A percentile compares a stretch with the other conserved stretches of the same genome.
These are phyloP conservation scores for Guyanaporus albipodus DNA, from an alignment of 768 basidiomycete species.

Conservation along the genomic window DNA sequence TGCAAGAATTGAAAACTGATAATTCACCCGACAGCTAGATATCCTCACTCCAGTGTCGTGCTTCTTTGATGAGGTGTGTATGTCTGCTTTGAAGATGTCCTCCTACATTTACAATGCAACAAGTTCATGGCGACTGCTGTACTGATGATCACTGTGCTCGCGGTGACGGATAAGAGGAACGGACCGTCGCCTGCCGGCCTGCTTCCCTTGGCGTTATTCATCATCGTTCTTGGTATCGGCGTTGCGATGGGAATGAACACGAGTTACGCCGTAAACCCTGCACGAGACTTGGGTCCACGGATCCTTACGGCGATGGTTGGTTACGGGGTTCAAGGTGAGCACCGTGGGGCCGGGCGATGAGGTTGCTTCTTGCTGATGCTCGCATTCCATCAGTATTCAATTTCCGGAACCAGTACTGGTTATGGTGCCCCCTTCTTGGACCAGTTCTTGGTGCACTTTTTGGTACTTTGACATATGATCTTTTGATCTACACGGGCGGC, in stretches of 20 bases:
- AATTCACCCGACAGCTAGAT: too few relatives aligned
- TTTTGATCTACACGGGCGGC: constrained; percentile 47
- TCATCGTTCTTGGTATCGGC: constrained; percentile 53
- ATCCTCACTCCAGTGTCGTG: constrained; percentile 37
- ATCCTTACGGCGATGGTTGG: constrained; percentile 62
- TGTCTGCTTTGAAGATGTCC: background rate
- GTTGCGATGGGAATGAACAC: constrained; percentile 57
- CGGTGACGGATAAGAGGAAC: constrained; percentile 50
- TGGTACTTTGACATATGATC: constrained; percentile 54
- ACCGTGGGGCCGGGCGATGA: background rate
- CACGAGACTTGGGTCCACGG: constrained; percentile 62
- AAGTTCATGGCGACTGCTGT: constrained; percentile 53
- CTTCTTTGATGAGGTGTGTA: constrained; percentile 40
- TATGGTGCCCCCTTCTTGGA: constrained; percentile 59
- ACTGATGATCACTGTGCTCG: constrained; percentile 49
- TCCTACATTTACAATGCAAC: background rate
- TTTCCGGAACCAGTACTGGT: constrained; percentile 56
- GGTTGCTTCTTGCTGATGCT: background rate
- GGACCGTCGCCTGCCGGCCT: constrained; percentile 45
- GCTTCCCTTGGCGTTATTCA: constrained; percentile 49
- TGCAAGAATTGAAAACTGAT: background rate
- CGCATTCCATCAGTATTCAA: constrained; percentile 12
- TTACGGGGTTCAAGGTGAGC: constrained; percentile 41
- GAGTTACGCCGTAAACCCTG: constrained; percentile 60
- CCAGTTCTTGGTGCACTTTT: constrained; percentile 51